phyloP scores from a whole-genome alignment of 1,284 basidiomycete genomes.

The Sanghuangporus sanghuang region DNA sequence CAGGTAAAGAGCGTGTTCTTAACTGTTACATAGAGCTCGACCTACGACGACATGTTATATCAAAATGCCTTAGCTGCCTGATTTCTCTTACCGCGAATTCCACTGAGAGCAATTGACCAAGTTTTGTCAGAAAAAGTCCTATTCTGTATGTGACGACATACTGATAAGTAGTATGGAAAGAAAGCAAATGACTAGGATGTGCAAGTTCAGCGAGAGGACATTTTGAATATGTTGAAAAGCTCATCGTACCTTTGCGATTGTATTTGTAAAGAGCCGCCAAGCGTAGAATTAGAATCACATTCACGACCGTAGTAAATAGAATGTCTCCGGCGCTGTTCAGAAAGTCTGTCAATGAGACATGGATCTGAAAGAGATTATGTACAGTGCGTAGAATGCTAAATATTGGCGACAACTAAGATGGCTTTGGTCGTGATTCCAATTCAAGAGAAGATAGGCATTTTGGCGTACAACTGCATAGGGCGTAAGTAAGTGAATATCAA shows the following conservation, averaged over 20 bases:
- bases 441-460: not conserved
- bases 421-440: not conserved
- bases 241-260: not conserved
- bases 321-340: not conserved
- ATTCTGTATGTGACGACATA: not conserved
- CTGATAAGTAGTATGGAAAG: not conserved
- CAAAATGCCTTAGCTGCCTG: no score
- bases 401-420: not conserved
- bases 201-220: not conserved
- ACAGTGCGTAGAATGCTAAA: not conserved
- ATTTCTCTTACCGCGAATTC: not conserved
- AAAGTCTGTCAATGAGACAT: not conserved
- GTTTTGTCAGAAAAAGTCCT: not conserved
- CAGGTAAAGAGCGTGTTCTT: not conserved
- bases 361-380: not conserved
- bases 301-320: not conserved
- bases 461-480: not conserved
- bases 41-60: not conserved
- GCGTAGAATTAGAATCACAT: not conserved
- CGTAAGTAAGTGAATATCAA: not conserved
- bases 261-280: not conserved
- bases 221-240: not conserved
- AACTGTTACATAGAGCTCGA: not conserved
- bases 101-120: not conserved
- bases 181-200: no score